Percentiles rank a stretch among this genome's conserved stretches.
Conservation (phyloP, 2,329 filamentous ascomycete species). For the Aspergillus ruber region DNA sequence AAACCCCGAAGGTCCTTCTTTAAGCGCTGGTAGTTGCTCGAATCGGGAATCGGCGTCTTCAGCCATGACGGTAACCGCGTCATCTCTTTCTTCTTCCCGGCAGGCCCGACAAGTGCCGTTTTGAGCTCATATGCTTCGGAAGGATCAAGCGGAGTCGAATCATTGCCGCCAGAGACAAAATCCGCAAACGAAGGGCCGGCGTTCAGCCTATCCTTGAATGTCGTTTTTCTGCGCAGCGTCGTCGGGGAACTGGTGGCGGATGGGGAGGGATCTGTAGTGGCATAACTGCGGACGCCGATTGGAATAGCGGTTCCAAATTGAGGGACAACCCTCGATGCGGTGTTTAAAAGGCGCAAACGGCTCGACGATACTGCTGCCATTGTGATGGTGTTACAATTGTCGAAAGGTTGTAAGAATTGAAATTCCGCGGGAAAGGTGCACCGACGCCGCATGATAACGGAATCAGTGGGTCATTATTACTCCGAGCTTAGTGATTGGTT, state of each 20-base stretch:
- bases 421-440: conserved; percentile 24
- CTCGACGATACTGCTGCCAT: conserved; percentile 28
- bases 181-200: conserved; percentile 59
- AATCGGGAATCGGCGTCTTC: conserved; percentile 86
- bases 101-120: conserved; percentile 55
- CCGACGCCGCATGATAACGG: conserved; percentile 5
- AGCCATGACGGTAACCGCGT: conserved; percentile 85
- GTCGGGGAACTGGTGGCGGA: conserved; percentile 36
- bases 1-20: conserved; percentile 87
- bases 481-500: not conserved
- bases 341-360: conserved; percentile 26
- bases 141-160: conserved; percentile 37
- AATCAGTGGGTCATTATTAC: conserved; percentile 3
- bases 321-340: conserved; percentile 17
- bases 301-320: conserved; percentile 11
- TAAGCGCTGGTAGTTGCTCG: conserved; percentile 86
- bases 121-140: conserved; percentile 54
- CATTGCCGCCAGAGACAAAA: conserved; percentile 48
- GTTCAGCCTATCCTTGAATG: conserved; percentile 59
- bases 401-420: conserved; percentile 7
- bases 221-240: conserved; percentile 52
- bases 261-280: conserved; percentile 30
- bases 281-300: conserved; percentile 27
- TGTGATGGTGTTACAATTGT: conserved; percentile 10
- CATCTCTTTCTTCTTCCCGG: conserved; percentile 58